Conservation (phyloP, 2,329 filamentous ascomycete species). For the Alternaria gaisen region DNA sequence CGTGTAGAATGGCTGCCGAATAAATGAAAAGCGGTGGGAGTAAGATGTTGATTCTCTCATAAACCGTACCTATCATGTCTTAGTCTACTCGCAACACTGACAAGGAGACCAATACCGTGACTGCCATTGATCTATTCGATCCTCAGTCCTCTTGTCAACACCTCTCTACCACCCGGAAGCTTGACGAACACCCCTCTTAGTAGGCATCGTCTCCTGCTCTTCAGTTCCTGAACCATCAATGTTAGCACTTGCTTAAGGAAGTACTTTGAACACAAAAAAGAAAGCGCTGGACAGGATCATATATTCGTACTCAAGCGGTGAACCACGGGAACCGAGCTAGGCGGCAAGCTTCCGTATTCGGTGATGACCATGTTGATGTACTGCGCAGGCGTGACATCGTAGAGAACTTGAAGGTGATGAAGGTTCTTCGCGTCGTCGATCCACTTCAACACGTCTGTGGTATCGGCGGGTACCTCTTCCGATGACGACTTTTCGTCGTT, state of each 20-base stretch:
- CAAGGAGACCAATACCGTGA: background rate
- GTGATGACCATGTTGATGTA: conserved; percentile 90
- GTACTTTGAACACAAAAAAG: conserved; percentile 14
- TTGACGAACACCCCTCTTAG: conserved; percentile 17
- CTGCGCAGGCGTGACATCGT: conserved; percentile 88
- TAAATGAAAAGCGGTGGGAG: background rate
- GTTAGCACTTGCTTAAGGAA: conserved; percentile 15
- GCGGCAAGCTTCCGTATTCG: conserved; percentile 86
- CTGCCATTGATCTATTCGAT: background rate
- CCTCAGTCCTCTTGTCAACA: background rate
- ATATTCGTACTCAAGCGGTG: conserved; percentile 63
- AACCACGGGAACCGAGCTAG: conserved; percentile 82
- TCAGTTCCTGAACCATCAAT: conserved; percentile 20
- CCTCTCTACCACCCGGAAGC: conserved; percentile 14
- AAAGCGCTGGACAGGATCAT: conserved; percentile 29
- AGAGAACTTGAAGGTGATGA: conserved; percentile 78
- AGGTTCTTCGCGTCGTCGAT: conserved; percentile 53
- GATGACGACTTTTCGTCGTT: conserved; percentile 34
- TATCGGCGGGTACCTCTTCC: conserved; percentile 31
- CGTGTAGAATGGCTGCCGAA: background rate
- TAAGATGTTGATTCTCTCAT: background rate
- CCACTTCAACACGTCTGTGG: conserved; percentile 49
- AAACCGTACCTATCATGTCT: too few species aligned
- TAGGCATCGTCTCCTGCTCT: conserved; percentile 18
- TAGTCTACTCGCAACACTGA: background rate